Evolutionary conservation across 2,329 filamentous ascomycete species (phyloP), one percentile per base, ranked within the genome.

Genomic region (Elsinoe batatas): DNA sequence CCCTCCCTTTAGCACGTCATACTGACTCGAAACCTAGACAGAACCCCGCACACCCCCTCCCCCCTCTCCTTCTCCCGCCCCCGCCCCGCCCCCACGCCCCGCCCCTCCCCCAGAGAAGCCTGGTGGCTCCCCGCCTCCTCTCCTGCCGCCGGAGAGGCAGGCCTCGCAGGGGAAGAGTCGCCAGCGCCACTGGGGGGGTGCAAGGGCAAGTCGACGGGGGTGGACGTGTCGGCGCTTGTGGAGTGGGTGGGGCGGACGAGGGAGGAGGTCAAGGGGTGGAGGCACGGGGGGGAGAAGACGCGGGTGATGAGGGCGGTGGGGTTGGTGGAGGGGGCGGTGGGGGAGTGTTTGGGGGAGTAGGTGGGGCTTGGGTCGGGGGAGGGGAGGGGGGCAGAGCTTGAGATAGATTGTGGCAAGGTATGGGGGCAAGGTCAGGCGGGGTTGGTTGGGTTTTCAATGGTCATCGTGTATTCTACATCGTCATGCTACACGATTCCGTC

Each of bases 41-140:
- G 60, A 17, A 58, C 59, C 18, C 56, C 58, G 38, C 61, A 58
- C 47, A 60, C 58, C 35, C 62, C 58, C 8, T 64, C 63, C n/a
- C 63, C 63, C 1, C 60, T 61, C 18, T 64, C 60, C 57, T 66
- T 66, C 57, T 65, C 63, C 6, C 61, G 60, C 26, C 62, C 57
- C 2, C 53, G 56, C 17, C 57, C 47, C 35, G 26, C 26, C 12
- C 30, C 44, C 12, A 8, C 5, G 7, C 47, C 17, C 20, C 47
- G 12, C 26, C 11, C 8, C 18, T 20, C 47, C 15, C 47, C 18
- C 15, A 35, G 17, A 13, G 47, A 51, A 20, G 47, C 15, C 10
- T 15, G 11, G 15, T 51, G 32, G 47, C 26, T 51, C 10, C 20
- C 40, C 26, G 20, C 40, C 17, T 22, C 18, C 18, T 11, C 17